These are phyloP conservation scores for Xylariaceae sp. DNA, from an alignment of 2,329 filamentous ascomycete genomes.

Conservation along the genomic window DNA sequence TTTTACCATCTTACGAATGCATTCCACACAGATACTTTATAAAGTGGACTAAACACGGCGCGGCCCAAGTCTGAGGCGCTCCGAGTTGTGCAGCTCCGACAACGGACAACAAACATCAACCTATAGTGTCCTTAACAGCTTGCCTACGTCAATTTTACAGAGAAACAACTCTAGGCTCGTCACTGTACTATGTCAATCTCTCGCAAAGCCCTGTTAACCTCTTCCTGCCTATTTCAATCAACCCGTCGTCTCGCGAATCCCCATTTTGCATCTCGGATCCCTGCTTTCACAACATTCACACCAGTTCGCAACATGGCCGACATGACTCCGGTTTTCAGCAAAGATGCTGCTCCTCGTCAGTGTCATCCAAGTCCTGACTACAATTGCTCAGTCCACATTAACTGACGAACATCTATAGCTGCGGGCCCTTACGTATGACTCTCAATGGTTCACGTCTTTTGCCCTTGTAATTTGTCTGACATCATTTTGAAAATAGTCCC, in stretches of 20 bases:
- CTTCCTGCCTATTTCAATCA: constrained; percentile 19
- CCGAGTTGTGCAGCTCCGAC: too few species aligned
- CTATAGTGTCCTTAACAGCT: neutral
- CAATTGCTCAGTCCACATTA: constrained; percentile 22
- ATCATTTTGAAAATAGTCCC: constrained; percentile 54
- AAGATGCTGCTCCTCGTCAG: constrained; percentile 66
- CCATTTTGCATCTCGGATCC: constrained; percentile 21
- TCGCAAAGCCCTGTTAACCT: constrained; percentile 30
- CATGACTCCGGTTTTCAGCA: constrained; percentile 59
- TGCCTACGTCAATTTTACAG: constrained; percentile 17
- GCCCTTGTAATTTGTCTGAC: constrained; percentile 5
- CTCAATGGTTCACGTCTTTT: neutral
- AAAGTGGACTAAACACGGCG: neutral
- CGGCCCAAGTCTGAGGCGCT: neutral
- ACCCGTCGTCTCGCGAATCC: constrained; percentile 1
- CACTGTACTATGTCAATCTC: constrained; percentile 31
- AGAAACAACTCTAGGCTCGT: constrained; percentile 2
- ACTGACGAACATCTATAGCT: constrained; percentile 48
- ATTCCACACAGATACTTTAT: neutral
- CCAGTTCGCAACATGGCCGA: constrained; percentile 53
- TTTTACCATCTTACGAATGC: too few species aligned
- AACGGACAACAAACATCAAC: constrained; percentile 17
- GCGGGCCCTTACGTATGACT: constrained; percentile 68
- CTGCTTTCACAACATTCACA: constrained; percentile 38
- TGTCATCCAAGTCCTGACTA: constrained; percentile 28